These are phyloP conservation scores for Wallemia mellicola DNA, from an alignment of 1,284 basidiomycete species.

Conservation along the genomic window DNA sequence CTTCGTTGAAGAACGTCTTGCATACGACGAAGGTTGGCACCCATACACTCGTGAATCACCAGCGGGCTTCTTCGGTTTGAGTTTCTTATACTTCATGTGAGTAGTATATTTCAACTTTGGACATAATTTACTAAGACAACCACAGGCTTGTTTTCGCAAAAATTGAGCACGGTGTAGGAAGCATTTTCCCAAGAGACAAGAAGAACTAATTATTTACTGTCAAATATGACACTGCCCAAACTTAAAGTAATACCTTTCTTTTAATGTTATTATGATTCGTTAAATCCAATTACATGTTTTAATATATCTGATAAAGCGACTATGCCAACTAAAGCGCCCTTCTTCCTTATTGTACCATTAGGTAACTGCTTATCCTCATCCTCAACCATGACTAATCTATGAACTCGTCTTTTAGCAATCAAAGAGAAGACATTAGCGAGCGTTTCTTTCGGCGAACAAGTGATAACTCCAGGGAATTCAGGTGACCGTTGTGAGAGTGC, in stretches of 20 bases:
- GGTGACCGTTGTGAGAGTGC: slow-evolving; percentile 67
- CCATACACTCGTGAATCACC: neutral
- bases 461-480: slow-evolving; percentile 87
- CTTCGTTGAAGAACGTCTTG: neutral
- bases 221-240: neutral
- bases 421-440: slow-evolving; percentile 73
- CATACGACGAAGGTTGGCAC: neutral
- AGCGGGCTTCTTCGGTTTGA: neutral
- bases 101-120: no score
- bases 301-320: slow-evolving; percentile 76
- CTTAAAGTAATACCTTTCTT: neutral
- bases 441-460: slow-evolving; percentile 76
- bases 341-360: slow-evolving; percentile 25
- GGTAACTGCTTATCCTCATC: slow-evolving; percentile 32
- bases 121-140: no score
- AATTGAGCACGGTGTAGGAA: neutral
- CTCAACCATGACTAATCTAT: slow-evolving; percentile 73
- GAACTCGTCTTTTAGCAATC: slow-evolving; percentile 73
- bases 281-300: slow-evolving; percentile 37
- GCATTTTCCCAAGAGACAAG: neutral
- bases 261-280: slow-evolving; percentile 1
- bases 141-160: neutral
- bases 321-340: slow-evolving; percentile 57
- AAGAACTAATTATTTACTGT: neutral
- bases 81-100: neutral